Evolutionary conservation across 257 asterid species (phyloP).

Genomic region (Solanum tarapatanum): DNA sequence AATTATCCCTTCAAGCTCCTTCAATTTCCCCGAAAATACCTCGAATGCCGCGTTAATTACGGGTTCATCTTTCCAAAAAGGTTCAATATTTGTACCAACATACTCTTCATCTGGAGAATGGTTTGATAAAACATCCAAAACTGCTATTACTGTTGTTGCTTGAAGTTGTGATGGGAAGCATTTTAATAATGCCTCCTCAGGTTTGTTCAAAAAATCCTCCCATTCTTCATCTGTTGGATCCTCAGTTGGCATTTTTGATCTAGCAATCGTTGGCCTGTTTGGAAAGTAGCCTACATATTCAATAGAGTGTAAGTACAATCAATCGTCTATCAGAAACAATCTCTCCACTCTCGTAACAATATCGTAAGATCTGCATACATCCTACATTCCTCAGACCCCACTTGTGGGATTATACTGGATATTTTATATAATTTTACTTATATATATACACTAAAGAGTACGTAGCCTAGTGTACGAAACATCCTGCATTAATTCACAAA

Average conservation of each 20-base stretch:
- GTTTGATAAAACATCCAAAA: constrained; percentile 50
- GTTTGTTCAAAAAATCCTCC: constrained; percentile 34
- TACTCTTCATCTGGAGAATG: constrained; percentile 89
- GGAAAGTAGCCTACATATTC: constrained; percentile 57
- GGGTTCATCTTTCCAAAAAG: constrained; percentile 31
- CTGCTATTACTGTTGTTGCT: constrained; percentile 36
- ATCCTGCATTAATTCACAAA: no score
- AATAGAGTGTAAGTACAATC: neutral
- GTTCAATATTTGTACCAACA: constrained; percentile 26
- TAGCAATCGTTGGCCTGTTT: constrained; percentile 57
- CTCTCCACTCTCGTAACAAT: neutral
- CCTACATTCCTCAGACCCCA: neutral
- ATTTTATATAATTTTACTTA: neutral
- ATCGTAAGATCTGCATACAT: neutral
- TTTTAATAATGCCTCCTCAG: constrained; percentile 38
- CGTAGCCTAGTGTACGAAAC: no score
- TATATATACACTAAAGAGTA: no score
- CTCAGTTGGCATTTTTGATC: constrained; percentile 50
- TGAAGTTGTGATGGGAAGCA: constrained; percentile 62
- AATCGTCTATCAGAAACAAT: no score
- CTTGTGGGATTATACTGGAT: neutral
- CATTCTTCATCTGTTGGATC: constrained; percentile 31
- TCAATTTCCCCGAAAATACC: constrained; percentile 27
- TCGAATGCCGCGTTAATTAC: constrained; percentile 37
- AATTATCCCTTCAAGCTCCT: constrained; percentile 55